Evolutionary conservation across 2,329 filamentous ascomycete species (phyloP), one percentile per base, ranked within the genome.

Genomic region (Colletotrichum lini): DNA sequence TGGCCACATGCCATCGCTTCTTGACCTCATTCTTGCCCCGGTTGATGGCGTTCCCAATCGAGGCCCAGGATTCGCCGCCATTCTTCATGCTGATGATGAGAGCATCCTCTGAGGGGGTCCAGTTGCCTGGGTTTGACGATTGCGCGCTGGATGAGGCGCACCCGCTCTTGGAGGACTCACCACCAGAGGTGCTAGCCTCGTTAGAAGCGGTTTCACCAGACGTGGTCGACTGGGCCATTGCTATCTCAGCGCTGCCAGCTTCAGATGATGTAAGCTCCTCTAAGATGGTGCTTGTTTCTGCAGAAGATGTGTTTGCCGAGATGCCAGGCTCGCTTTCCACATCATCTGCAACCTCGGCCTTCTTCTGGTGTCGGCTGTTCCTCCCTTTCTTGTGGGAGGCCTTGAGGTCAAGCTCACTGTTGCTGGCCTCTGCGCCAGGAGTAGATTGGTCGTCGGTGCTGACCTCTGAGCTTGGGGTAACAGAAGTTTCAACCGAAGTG

Each of bases 51-150:
- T 54, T 57, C 4, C 75, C 73, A 35, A 83, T 82, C 13, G 77
- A 76, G 0, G 68, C 67, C 82, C 80, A 83, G 2, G 77, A 64
- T 61, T 72, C 58, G n/a, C 68, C 71, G 47, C 64, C 67, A 42
- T 77, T 76, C 66, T 81, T 83, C 79, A 83, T 80, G 47, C 77
- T 76, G 2, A 76, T 68, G 8, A 83, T 77, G 4, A 80, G 72
- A 13, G 73, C 71, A 60, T 83, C 81, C 35, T 83, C 78, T 0
- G 82, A 83, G 10, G 79, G 60, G 12, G 79, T 76, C 82, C 82
- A 83, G 4, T 52, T 45, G 45, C 68, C 65, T 3, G 23, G 3
- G 21, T 26, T 42, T 5, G 52, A 49, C 13, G 57, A 40, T n/a
- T 61, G 50, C 13, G 58, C 50, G 26, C 65, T 68, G 40, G 67